Evolutionary conservation across 179 eudicot species (phyloP).

Genomic region (Beta macrorhiza): DNA sequence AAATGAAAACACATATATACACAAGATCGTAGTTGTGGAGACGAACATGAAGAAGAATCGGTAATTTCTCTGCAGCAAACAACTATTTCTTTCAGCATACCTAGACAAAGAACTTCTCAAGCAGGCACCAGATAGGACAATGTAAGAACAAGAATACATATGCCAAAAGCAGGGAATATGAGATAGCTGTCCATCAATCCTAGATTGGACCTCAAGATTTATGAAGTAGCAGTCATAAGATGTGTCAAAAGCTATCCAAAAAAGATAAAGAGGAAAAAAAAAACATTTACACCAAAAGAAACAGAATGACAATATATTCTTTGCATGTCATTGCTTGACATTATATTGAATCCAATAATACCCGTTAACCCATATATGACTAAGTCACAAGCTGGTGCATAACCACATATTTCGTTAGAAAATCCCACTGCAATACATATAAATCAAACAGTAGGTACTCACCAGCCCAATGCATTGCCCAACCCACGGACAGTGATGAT

Average conservation of each 20-base stretch:
- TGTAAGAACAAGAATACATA: background rate
- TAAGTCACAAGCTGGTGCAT: background rate
- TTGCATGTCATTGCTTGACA: background rate
- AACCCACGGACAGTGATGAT: slow-evolving; percentile 88
- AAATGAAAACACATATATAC: slow-evolving; percentile 57
- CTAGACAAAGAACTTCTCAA: background rate
- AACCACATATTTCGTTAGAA: background rate
- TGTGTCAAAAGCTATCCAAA: background rate
- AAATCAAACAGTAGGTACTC: slow-evolving; percentile 24
- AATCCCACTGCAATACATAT: background rate
- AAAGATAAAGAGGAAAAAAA: background rate
- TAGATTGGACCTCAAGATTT: background rate
- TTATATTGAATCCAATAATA: background rate
- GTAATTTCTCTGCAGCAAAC: slow-evolving; percentile 68
- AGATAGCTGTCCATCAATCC: background rate
- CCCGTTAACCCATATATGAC: background rate
- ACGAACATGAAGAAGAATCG: slow-evolving; percentile 82
- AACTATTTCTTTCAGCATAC: background rate
- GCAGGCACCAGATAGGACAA: background rate
- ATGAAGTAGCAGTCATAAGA: too few relatives aligned
- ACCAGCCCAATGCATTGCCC: slow-evolving; percentile 82
- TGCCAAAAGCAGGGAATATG: background rate
- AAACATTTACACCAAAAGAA: background rate
- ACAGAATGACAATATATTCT: background rate
- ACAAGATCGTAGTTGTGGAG: slow-evolving; percentile 60